A percentile compares a stretch with the other conserved stretches of the same genome.
These are phyloP conservation scores for Hypoxylon crocopeplum DNA, from an alignment of 495 filamentous ascomycete species.

Conservation along the genomic window DNA sequence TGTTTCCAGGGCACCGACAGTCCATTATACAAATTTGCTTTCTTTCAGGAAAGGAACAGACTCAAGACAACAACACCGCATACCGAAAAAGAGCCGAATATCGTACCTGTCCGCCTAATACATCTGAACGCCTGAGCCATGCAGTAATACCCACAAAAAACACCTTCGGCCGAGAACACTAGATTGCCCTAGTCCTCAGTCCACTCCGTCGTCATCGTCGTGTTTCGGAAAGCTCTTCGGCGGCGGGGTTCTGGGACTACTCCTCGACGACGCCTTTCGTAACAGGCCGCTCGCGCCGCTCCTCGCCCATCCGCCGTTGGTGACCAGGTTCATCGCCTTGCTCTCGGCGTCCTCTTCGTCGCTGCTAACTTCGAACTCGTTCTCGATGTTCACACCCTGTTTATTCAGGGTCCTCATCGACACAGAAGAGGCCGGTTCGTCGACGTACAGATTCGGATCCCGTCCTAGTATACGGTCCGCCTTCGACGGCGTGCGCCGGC, in stretches of 20 bases:
- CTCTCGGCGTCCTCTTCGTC: conserved; percentile 45
- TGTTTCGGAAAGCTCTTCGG: conserved; percentile 8
- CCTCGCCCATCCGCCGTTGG: conserved; percentile 47
- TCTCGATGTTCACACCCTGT: conserved; percentile 43
- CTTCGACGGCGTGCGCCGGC: conserved; percentile 49
- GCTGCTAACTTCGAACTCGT: conserved; percentile 41
- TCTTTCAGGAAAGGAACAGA: no score
- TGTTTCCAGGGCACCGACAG: no score
- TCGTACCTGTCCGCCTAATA: not conserved
- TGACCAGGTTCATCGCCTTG: conserved; percentile 51
- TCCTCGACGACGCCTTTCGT: conserved; percentile 24
- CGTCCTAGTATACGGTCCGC: conserved; percentile 58
- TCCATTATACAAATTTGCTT: no score
- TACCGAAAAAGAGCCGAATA: not conserved
- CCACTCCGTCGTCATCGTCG: conserved; percentile 28
- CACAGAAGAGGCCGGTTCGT: conserved; percentile 46
- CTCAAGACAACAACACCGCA: not conserved
- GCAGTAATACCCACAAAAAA: conserved; percentile 2
- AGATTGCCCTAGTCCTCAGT: not conserved
- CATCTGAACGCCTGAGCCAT: conserved; percentile 26
- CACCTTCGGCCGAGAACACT: not conserved
- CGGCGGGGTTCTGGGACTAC: conserved; percentile 2
- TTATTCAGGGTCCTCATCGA: conserved; percentile 52
- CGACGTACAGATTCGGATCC: conserved; percentile 55
- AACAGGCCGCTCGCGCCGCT: conserved; percentile 45